Base-by-base conservation (phyloP, 179 eudicot genomes). In the Pouteria campechiana region DNA sequence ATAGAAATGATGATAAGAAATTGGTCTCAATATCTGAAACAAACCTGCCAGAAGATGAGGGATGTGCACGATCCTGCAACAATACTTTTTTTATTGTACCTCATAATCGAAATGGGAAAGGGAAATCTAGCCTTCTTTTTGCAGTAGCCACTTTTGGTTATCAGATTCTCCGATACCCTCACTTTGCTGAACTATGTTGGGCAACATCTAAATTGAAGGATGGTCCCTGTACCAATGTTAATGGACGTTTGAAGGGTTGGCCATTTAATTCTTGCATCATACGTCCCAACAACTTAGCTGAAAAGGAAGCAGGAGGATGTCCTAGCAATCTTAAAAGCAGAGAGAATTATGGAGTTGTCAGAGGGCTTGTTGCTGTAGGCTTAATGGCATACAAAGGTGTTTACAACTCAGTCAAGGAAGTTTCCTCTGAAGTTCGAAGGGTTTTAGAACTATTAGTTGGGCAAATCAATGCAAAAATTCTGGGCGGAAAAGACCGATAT, bases 151-250 rank as follows among this genome's bases (percentile, higher is more conserved):
- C 84, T 32, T 52, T 90, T 44, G 95, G 98, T 31, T 74, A 70
- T 63, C 98, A 90, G 68, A 79, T 90, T 49, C 68, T 90, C 44
- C 65, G 67, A 40, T 85, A 76, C 62, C 95, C 98, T 37, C 93
- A 85, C 60, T 90, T 90, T 56, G 86, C 98, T 16, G 98, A 90
- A 52, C 86, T 90, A 42, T 90, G 98, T 74, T 90, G 98, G 98
- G 76, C 70, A 36, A 81, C 98, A 28, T 90, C 98, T 25, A 90
- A 90, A 68, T 64, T 90, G 63, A 90, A 62, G 48, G 90, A 81
- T 37, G 98, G 98, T 52, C 98, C 95, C 20, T 65, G 55, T 63
- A 71, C 83, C 11, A 76, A 74, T 50, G 55, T 63, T 11, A 50
- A 51, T 28, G 98, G 95, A 30, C 82, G 93, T 53, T 90, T 93